Conservation (phyloP, 2,329 filamentous ascomycete genomes). For the Pyrenophora tritici-repentis region DNA sequence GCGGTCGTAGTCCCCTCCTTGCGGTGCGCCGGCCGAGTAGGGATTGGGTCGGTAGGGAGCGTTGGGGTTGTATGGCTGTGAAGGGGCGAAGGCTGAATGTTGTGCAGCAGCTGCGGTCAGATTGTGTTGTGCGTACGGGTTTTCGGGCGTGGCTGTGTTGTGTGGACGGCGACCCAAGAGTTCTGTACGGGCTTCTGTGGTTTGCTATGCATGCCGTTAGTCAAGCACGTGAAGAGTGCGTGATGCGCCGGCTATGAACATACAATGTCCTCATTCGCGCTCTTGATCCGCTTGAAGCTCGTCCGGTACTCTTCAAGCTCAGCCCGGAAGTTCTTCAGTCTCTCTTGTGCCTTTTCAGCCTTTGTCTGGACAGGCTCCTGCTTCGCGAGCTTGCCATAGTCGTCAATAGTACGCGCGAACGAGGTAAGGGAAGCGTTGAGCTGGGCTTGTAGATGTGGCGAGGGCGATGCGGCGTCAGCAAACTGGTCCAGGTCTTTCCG, state of each 20-base stretch:
- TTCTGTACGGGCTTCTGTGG: conserved; percentile 74
- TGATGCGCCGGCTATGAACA: conserved; percentile 20
- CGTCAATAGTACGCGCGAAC: conserved; percentile 88
- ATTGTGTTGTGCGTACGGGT: conserved; percentile 71
- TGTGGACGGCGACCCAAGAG: conserved; percentile 85
- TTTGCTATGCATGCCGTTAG: conserved; percentile 49
- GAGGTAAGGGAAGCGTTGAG: conserved; percentile 65
- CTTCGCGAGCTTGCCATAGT: conserved; percentile 83
- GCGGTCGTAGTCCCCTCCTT: conserved; percentile 63
- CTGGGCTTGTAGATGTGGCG: conserved; percentile 64
- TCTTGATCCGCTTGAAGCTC: conserved; percentile 77
- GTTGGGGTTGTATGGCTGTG: conserved; percentile 33
- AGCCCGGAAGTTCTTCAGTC: conserved; percentile 80
- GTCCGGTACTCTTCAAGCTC: conserved; percentile 81
- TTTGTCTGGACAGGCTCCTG: conserved; percentile 90
- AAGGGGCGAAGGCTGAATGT: conserved; percentile 40
- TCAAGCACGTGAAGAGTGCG: not conserved
- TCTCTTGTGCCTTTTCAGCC: conserved; percentile 85
- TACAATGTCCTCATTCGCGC: conserved; percentile 74
- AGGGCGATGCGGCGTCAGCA: conserved; percentile 62
- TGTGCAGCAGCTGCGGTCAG: conserved; percentile 16
- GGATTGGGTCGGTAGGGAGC: conserved; percentile 49
- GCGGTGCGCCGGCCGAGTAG: conserved; percentile 43
- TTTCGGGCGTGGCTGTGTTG: conserved; percentile 79
- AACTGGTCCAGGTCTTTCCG: conserved; percentile 76